Conservation (phyloP, 306 rosid species). For the Quillaja saponaria region DNA sequence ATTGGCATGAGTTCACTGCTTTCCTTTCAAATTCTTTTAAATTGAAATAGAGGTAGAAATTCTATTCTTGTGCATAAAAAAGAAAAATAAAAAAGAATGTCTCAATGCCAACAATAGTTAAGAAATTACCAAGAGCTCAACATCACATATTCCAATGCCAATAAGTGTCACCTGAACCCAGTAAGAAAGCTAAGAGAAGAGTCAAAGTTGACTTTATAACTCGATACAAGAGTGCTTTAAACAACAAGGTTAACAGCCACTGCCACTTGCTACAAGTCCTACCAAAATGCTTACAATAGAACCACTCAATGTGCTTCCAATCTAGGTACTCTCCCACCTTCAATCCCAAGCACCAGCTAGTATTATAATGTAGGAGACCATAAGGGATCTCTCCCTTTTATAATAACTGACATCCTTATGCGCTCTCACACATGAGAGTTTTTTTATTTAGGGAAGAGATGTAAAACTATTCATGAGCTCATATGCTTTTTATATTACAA, state of each 20-base stretch:
- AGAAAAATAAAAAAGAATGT: background rate
- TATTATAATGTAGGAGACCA: too few species aligned
- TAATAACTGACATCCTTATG: too few species aligned
- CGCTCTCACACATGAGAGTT: too few species aligned
- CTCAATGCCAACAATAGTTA: too few species aligned
- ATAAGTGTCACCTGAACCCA: slow-evolving; percentile 54
- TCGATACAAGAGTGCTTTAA: slow-evolving; percentile 54
- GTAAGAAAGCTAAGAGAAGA: slow-evolving; percentile 56
- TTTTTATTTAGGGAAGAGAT: too few species aligned
- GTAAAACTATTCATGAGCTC: too few species aligned
- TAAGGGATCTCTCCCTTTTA: too few species aligned
- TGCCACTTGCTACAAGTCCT: slow-evolving; percentile 67
- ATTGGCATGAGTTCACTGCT: too few species aligned
- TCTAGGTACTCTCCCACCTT: slow-evolving; percentile 70
- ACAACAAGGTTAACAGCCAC: slow-evolving; percentile 56
- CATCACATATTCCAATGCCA: background rate
- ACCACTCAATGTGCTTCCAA: slow-evolving; percentile 78
- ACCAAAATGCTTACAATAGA: slow-evolving; percentile 78
- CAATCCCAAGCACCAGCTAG: slow-evolving; percentile 11
- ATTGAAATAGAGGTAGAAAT: background rate
- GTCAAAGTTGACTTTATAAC: slow-evolving; percentile 56
- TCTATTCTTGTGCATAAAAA: background rate
- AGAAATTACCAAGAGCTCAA: too few species aligned
- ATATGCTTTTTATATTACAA: too few species aligned
- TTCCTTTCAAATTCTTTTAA: too few species aligned